Evolutionary conservation across 2,329 filamentous ascomycete species (phyloP).

Genomic region (Aspergillus niger): DNA sequence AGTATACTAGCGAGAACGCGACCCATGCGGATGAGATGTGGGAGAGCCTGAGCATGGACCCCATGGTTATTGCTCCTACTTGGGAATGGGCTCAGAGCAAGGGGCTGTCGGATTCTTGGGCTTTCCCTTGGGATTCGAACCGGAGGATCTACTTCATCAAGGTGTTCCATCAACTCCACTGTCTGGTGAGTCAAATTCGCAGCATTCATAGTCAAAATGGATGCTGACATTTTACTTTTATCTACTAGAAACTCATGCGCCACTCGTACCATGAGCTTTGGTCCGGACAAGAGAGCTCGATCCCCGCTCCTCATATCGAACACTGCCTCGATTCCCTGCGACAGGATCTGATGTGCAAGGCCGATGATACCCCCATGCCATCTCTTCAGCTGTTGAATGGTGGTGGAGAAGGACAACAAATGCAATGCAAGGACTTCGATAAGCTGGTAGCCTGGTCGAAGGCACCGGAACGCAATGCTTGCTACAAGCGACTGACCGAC

Average conservation of each 20-base stretch:
- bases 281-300: background rate
- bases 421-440: constrained; percentile 10
- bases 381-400: constrained; percentile 4
- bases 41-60: constrained; percentile 6
- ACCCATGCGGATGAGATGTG: constrained; percentile 6
- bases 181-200: background rate
- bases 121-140: constrained; percentile 8
- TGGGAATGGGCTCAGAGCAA: constrained; percentile 1
- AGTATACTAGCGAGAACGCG: constrained; percentile 7
- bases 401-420: constrained; percentile 5
- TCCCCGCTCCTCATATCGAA: constrained; percentile 1
- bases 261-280: background rate
- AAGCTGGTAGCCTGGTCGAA: constrained; percentile 6
- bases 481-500: constrained; percentile 6
- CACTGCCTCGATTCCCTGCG: constrained; percentile 10
- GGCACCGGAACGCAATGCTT: constrained; percentile 6
- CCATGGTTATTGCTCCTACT: constrained; percentile 9
- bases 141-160: constrained; percentile 9
- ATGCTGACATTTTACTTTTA: background rate
- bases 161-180: constrained; percentile 13
- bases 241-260: background rate
- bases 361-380: constrained; percentile 10
- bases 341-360: constrained; percentile 9
- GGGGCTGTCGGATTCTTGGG: constrained; percentile 5
- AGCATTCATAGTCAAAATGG: background rate